These are phyloP conservation scores for Pseudodiploospora longispora DNA, from an alignment of 2,329 filamentous ascomycete genomes.

Conservation along the genomic window DNA sequence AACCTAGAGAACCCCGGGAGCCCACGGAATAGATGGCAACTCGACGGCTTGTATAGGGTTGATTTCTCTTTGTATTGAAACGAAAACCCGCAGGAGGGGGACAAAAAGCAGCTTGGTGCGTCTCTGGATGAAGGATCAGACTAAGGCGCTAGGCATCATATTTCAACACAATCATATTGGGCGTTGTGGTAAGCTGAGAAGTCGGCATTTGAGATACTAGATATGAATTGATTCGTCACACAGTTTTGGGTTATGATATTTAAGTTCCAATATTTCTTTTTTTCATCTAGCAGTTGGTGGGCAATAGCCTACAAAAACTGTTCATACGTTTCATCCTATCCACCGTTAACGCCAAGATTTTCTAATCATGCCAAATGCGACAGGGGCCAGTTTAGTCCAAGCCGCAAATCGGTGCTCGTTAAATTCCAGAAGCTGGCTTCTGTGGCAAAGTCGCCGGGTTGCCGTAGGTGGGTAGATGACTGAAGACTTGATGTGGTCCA, in stretches of 20 bases:
- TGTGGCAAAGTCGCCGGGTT: slow-evolving; percentile 53
- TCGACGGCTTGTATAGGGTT: no score
- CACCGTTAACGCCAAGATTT: slow-evolving; percentile 31
- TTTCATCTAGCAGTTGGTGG: slow-evolving; percentile 21
- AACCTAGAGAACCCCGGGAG: slow-evolving; percentile 37
- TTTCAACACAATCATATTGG: slow-evolving; percentile 16
- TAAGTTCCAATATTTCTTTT: slow-evolving; percentile 16
- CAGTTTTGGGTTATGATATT: slow-evolving; percentile 6
- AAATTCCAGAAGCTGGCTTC: slow-evolving; percentile 46
- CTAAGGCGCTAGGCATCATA: slow-evolving; percentile 21
- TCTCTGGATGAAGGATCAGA: slow-evolving; percentile 14
- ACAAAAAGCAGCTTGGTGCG: slow-evolving; percentile 7
- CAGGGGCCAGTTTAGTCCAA: slow-evolving; percentile 15
- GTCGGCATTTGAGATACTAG: slow-evolving; percentile 23
- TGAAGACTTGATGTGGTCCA: slow-evolving; percentile 38
- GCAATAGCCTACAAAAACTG: slow-evolving; percentile 9
- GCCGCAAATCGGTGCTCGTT: slow-evolving; percentile 25
- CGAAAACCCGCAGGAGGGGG: background rate
- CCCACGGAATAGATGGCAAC: slow-evolving; percentile 23
- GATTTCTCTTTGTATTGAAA: background rate
- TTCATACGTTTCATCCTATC: slow-evolving; percentile 25
- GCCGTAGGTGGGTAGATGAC: slow-evolving; percentile 47
- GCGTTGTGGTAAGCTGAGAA: slow-evolving; percentile 29
- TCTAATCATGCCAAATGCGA: slow-evolving; percentile 29
- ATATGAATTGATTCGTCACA: slow-evolving; percentile 26